A percentile compares a stretch with the other conserved stretches of the same genome.
Conservation (phyloP, 2,329 filamentous ascomycete species). For the Fusarium oxysporum region DNA sequence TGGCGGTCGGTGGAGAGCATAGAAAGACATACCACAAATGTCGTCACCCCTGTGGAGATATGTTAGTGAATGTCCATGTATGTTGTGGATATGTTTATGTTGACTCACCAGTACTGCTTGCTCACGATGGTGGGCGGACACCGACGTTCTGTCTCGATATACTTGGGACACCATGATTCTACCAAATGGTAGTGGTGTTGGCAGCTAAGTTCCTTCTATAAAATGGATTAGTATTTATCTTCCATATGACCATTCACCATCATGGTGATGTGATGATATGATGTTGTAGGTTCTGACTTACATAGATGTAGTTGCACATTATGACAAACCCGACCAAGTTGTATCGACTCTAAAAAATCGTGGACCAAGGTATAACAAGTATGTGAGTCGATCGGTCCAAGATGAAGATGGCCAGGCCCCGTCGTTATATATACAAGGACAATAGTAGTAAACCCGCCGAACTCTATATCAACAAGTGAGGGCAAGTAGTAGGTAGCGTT, state of each 20-base stretch:
- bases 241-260: not conserved
- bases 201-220: conserved; percentile 63
- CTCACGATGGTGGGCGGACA: conserved; percentile 58
- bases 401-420: not conserved
- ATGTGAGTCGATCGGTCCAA: not conserved
- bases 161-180: conserved; percentile 60
- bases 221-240: conserved; percentile 20
- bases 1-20: conserved; percentile 7
- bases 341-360: conserved; percentile 12
- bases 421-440: not conserved
- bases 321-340: conserved; percentile 29
- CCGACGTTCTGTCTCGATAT: conserved; percentile 58
- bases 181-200: conserved; percentile 63
- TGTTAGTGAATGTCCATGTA: conserved; percentile 40
- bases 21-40: conserved; percentile 55
- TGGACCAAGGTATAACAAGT: not conserved
- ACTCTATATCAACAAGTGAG: conserved; percentile 14
- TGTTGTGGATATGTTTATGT: not conserved
- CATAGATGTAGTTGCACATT: conserved; percentile 66
- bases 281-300: conserved; percentile 41
- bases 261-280: not conserved
- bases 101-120: conserved; percentile 59
- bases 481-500: conserved; percentile 10
- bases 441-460: not conserved
- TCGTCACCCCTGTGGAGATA: conserved; percentile 54